Conservation (phyloP, 176 grass and related monocot species). For the Oryza australiensis region DNA sequence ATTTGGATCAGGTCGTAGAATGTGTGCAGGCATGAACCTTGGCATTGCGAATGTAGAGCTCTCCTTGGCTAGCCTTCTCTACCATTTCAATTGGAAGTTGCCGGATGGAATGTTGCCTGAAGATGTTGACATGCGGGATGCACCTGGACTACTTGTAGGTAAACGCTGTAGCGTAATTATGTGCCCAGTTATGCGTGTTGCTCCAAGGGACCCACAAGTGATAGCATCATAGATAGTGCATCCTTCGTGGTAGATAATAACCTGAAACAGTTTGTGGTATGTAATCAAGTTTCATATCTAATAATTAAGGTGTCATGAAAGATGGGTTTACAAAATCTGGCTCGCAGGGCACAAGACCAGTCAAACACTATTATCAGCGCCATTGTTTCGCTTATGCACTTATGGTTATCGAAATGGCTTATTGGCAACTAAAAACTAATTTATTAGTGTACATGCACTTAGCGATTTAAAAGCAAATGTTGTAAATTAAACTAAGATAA, state of each 20-base stretch:
- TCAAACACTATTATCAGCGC: too few relatives aligned
- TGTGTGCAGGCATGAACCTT: neutral
- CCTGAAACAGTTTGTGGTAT: neutral
- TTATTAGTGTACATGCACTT: too few relatives aligned
- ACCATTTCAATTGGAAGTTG: slow-evolving; percentile 21
- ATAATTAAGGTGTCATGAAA: neutral
- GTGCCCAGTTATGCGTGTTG: neutral
- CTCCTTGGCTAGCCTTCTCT: neutral
- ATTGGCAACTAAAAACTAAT: too few relatives aligned
- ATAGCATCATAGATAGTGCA: neutral
- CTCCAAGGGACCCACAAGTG: neutral
- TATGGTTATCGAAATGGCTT: too few relatives aligned
- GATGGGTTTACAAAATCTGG: neutral
- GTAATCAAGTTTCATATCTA: neutral
- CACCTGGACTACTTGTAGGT: neutral
- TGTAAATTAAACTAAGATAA: too few relatives aligned
- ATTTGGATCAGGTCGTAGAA: slow-evolving; percentile 20
- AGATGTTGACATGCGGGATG: neutral
- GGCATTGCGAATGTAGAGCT: neutral
- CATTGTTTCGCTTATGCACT: too few relatives aligned
- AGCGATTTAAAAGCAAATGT: too few relatives aligned
- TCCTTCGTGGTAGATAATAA: neutral
- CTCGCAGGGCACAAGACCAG: neutral
- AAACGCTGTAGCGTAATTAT: neutral
- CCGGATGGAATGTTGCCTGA: neutral